phyloP scores from a whole-genome alignment of 2,329 filamentous ascomycete species.

The Achaetomium macrosporum region DNA sequence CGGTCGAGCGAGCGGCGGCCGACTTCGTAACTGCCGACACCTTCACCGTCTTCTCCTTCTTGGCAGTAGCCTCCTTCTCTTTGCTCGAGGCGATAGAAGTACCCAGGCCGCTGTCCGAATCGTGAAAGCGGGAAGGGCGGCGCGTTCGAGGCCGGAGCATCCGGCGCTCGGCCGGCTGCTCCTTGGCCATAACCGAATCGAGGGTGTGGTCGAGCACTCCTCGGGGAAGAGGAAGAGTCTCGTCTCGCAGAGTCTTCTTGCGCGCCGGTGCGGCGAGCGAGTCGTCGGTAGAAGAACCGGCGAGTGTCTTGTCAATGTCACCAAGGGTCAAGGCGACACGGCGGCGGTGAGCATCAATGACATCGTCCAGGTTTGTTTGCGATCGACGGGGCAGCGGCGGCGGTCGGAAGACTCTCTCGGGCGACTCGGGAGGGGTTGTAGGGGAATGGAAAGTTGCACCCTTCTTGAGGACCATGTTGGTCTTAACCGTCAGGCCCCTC shows the following conservation, averaged over 20 bases:
- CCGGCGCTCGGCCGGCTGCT: conserved; percentile 40
- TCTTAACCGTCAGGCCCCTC: conserved; percentile 44
- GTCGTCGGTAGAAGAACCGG: conserved; percentile 37
- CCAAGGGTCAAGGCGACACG: conserved; percentile 62
- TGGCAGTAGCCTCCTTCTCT: conserved; percentile 44
- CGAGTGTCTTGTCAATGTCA: conserved; percentile 58
- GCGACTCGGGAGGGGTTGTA: conserved; percentile 36
- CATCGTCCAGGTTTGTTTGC: conserved; percentile 65
- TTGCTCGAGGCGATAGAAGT: conserved; percentile 65
- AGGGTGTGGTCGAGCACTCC: conserved; percentile 54
- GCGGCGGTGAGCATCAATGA: conserved; percentile 62
- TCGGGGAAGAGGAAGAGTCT: conserved; percentile 54
- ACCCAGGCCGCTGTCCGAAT: conserved; percentile 83
- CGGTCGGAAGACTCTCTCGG: conserved; percentile 38
- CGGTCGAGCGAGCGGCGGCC: conserved; percentile 42
- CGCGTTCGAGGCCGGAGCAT: conserved; percentile 48
- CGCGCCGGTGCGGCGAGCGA: conserved; percentile 31
- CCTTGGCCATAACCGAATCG: conserved; percentile 42
- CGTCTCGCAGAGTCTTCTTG: conserved; percentile 43
- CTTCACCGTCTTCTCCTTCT: conserved; percentile 35
- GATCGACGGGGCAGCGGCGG: conserved; percentile 58
- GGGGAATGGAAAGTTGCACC: conserved; percentile 62
- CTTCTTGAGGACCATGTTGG: conserved; percentile 59
- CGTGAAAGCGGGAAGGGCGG: conserved; percentile 58
- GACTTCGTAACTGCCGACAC: conserved; percentile 58